Base-by-base conservation (phyloP, 2,329 filamentous ascomycete species). In the Akanthomyces dipterigenus region DNA sequence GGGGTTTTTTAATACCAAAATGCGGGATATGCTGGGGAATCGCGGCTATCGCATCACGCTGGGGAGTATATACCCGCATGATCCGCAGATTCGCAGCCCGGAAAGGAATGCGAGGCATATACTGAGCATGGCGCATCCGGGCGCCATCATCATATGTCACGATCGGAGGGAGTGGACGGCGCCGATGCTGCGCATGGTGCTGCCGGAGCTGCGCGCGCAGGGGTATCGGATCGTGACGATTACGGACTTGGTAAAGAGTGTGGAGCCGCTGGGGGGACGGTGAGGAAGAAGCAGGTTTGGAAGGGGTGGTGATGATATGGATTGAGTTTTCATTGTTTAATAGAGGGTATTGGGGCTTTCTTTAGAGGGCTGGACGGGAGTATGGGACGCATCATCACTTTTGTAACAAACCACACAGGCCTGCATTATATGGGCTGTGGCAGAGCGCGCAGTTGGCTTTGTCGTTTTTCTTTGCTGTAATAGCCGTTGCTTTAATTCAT, bases 51-150 rank as follows among this genome's bases (percentile, higher is more conserved):
- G 81, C 55, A 79, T 95, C 56, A 88, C 92, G n/a, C 76, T 96
- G 43, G 92, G 92, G 3, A 87, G 86, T 72, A 87, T 96, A 45
- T 96, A 96, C 74, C 92, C 92, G 5, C 91, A 96, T 76, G 92
- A 96, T 75, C 87, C 92, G n/a, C 91, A 96, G 78, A 88, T 96
- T 62, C 78, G 79, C 11, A 87, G 83, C 68, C 81, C 84, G 66
- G 76, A 78, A 65, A 66, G 92, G 57, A 96, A 96, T 74, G 88
- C 90, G 8, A 80, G 78, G 65, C 91, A 96, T 76, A 84, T 96
- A 4, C 73, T 96, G 67, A 91, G 89, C 75, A 91, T 92, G 88
- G 78, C 88, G 40, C 78, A 83, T 51, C 87, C 89, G 0, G 92
- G 92, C 0, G 87, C 84, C 31, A 88, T 96, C 62, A 87, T 96